Evolutionary conservation across 306 rosid genomes (phyloP).

Genomic region (Herpetospermum pedunculosum): DNA sequence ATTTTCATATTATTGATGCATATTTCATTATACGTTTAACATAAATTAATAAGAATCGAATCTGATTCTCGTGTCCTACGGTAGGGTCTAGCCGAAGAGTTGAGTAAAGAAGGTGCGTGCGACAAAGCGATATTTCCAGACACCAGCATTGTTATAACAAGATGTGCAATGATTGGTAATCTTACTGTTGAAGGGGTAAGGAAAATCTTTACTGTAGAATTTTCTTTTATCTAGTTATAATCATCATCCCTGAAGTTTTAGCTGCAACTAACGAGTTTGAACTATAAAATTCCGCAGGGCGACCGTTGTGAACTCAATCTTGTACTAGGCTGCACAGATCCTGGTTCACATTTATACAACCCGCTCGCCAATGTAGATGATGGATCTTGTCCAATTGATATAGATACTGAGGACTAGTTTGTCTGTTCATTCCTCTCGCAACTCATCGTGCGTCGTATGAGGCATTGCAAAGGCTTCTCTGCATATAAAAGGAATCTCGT

Average conservation of each 20-base stretch:
- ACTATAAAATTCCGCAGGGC: constrained; percentile 39
- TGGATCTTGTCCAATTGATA: constrained; percentile 58
- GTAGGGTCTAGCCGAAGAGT: constrained; percentile 71
- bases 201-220: neutral
- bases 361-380: constrained; percentile 90
- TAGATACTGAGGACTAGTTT: constrained; percentile 31
- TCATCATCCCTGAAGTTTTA: neutral
- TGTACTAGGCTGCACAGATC: constrained; percentile 71
- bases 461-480: neutral
- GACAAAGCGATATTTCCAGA: constrained; percentile 84
- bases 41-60: neutral
- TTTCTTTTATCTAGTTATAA: neutral
- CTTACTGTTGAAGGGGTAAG: constrained; percentile 76
- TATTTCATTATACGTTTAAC: neutral
- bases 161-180: constrained; percentile 72
- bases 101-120: constrained; percentile 84
- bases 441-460: neutral
- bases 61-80: neutral
- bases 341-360: constrained; percentile 41
- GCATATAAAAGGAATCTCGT: neutral
- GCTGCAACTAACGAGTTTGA: neutral
- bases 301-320: constrained; percentile 72
- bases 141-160: constrained; percentile 25
- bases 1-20: neutral
- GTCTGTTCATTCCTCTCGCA: neutral